Evolutionary conservation across 331 rosid genomes (phyloP), one percentile per base, ranked within the genome.

Genomic region (Stylosanthes scabra): DNA sequence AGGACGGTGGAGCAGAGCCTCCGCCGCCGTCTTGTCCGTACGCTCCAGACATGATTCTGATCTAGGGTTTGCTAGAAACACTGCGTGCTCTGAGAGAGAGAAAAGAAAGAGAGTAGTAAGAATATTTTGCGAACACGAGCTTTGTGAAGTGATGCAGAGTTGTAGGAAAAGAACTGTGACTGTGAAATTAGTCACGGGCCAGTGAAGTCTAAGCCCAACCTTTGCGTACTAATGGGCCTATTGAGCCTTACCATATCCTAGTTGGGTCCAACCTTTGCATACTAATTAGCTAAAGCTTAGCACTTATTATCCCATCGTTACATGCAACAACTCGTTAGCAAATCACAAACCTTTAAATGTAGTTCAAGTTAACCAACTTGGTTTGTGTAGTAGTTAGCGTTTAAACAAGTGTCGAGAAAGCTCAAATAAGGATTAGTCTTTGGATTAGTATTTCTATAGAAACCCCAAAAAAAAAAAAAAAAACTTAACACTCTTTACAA

Each of bases 21-120:
- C 86, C 91, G 3, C 93, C 92, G 73, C 85, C 90, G 46, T 87
- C 97, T 74, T 89, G 99, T 34, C 97, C 97, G 82, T 92, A 95
- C 85, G 76, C 83, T 52, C 99, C 97, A 74, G 98, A 88, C 97
- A 92, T 92, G 81, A 71, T 80, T 80, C 75, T 68, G 85, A 79
- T 81, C 90, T 82, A 86, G 87, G 86, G 90, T 86, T 83, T 71
- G 68, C 27, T 31, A 4, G 52, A 39, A 66, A 66, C 77, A 73
- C 59, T 69, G 63, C 68, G 65, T 28, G 56, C 52, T 78, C n/a
- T n/a, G n/a, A 76, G 56, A 73, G 59, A 71, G 63, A 71, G 68
- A 37, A 56, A 56, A 76, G 56, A 40, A 13, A 15, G 78, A 70
- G 29, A 47, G 46, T 15, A 66, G 78, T 67, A 14, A 45, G 49